Percentiles rank a stretch among this genome's conserved stretches.
These are phyloP conservation scores for Kluyveromyces aestuarii DNA, from an alignment of 805 yeast genomes.

Conservation along the genomic window DNA sequence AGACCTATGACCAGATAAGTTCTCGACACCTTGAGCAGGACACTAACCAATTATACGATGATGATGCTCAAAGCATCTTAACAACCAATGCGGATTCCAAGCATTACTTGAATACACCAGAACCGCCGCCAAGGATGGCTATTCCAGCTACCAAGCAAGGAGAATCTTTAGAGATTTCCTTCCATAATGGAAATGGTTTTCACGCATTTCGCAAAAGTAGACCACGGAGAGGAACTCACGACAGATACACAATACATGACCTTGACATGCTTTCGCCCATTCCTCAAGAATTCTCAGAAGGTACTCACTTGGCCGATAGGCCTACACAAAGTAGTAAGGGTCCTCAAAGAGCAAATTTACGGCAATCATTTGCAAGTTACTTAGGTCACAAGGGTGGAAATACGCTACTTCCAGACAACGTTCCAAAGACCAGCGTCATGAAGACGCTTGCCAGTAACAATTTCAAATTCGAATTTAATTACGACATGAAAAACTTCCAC, in stretches of 20 bases:
- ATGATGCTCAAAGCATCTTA: slow-evolving; percentile 27
- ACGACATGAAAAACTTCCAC: slow-evolving; percentile 9
- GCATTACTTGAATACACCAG: slow-evolving; percentile 33
- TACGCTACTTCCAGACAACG: not conserved
- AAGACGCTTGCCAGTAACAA: slow-evolving; percentile 22
- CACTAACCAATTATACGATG: slow-evolving; percentile 21
- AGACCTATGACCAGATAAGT: slow-evolving; percentile 26
- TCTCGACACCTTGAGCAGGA: slow-evolving; percentile 7
- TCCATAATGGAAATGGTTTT: slow-evolving; percentile 7
- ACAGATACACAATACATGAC: slow-evolving; percentile 21
- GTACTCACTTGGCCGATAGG: not conserved
- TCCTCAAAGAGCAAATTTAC: slow-evolving; percentile 8
- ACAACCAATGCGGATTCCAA: slow-evolving; percentile 29
- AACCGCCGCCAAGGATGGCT: slow-evolving; percentile 64
- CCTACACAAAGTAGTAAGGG: not conserved
- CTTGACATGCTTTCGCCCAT: slow-evolving; percentile 17
- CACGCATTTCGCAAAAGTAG: slow-evolving; percentile 4
- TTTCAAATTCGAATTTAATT: slow-evolving; percentile 27
- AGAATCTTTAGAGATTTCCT: slow-evolving; percentile 66
- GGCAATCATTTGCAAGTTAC: slow-evolving; percentile 22
- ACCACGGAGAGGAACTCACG: slow-evolving; percentile 10
- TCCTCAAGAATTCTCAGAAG: slow-evolving; percentile 1
- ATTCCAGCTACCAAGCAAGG: slow-evolving; percentile 77
- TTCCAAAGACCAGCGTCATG: slow-evolving; percentile 9
- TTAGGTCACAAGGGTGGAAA: slow-evolving; percentile 7